Evolutionary conservation across 192 early-diverging fungal genomes (phyloP), one percentile per base, ranked within the genome.

Genomic region (Coemansia sp.): DNA sequence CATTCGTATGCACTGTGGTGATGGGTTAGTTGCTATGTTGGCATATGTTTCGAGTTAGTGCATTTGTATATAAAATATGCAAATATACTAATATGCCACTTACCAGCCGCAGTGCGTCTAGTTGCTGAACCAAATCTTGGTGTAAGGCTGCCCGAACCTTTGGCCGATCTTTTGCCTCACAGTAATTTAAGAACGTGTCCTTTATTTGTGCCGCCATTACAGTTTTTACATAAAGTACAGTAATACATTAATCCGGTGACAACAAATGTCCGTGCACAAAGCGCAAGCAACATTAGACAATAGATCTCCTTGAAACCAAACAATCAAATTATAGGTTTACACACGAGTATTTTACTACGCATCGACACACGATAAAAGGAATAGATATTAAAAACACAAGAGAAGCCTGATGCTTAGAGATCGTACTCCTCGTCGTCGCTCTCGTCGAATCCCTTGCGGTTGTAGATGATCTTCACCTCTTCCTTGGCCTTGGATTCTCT

Each of bases 401-500:
- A 12, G 11, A 45, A n/a, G n/a, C 3, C 43, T n/a, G 12, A 45
- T 45, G 9, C 43, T 45, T n/a, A 45, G 25, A 14, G 56, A 12
- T 69, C 59, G 50, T 78, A 78, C 55, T 78, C 72, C 1, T 61
- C 70, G 2, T 72, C 70, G 21, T 72, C 70, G 59, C 64, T 65
- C 2, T 57, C 52, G n/a, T 55, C 25, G 12, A 21, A 57, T 21
- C 38, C 64, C 55, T 65, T 65, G 53, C 64, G 59, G 57, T 60
- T 73, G 62, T 62, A 66, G 3, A 63, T 51, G 47, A 80, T 62
- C 65, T 61, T 74, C 12, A 72, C 69, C 38, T 74, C 65, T 26
- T 66, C 23, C 25, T 56, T 23, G 43, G 67, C 43, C 55, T 80
- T 58, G 41, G 21, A 12, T 23, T 90, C 90, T 64, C 87, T 94